phyloP scores from a whole-genome alignment of 352 stramenopile species.

The Blastocystis sp. region DNA sequence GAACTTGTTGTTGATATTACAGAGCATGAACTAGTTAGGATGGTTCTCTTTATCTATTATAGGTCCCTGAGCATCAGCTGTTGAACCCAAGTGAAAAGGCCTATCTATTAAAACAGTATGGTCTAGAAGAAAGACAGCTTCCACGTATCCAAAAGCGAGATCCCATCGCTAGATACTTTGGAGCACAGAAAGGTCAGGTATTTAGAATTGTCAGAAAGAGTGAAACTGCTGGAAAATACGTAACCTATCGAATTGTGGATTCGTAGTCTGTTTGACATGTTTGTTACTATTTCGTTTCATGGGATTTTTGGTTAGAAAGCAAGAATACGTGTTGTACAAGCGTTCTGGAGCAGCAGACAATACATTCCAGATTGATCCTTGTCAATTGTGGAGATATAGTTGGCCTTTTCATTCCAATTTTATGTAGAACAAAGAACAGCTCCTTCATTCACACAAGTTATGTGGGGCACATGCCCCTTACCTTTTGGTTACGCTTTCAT shows the following conservation, averaged over 20 bases:
- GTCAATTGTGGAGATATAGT: background rate
- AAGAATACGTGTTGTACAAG: background rate
- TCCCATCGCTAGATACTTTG: constrained; percentile 94
- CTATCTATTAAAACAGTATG: constrained; percentile 91
- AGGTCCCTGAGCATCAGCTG: constrained; percentile 88
- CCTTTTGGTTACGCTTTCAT: background rate
- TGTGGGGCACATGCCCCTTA: background rate
- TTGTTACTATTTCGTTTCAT: background rate
- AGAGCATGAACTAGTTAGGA: constrained; percentile 88
- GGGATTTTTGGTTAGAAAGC: background rate
- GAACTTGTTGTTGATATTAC: constrained; percentile 99
- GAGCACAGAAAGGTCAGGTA: constrained; percentile 89
- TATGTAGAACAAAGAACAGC: background rate
- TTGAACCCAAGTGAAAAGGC: constrained; percentile 90
- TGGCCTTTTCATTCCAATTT: background rate
- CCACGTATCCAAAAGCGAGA: constrained; percentile 96
- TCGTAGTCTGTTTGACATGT: constrained; percentile 44
- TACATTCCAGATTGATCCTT: background rate
- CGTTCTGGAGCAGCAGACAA: background rate
- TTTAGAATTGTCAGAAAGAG: constrained; percentile 98
- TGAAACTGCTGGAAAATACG: constrained; percentile 96
- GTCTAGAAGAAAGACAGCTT: constrained; percentile 83
- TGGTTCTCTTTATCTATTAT: constrained; percentile 36
- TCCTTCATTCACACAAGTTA: background rate
- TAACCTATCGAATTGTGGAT: constrained; percentile 88